Evolutionary conservation across 768 basidiomycete genomes (phyloP).

Genomic region (Imleria badia): DNA sequence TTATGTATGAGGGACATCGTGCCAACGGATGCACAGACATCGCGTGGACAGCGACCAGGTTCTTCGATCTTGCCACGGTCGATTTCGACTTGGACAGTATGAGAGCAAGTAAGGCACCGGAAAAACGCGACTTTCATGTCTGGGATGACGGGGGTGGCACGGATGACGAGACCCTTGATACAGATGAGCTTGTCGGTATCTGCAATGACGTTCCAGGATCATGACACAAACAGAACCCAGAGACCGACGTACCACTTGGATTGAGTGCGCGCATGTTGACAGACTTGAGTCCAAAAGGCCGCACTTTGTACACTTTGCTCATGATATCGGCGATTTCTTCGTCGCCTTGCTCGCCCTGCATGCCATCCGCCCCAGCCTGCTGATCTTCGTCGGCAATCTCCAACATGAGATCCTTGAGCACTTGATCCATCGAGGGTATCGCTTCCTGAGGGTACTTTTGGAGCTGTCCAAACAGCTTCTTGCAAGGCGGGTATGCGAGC

Average conservation of each 20-base stretch:
- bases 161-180: conserved; percentile 96
- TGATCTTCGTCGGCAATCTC: conserved; percentile 84
- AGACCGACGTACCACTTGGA: conserved; percentile 65
- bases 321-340: conserved; percentile 89
- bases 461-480: conserved; percentile 82
- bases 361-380: conserved; percentile 65
- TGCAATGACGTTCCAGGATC: conserved; percentile 30
- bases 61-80: conserved; percentile 98
- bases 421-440: conserved; percentile 95
- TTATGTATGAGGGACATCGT: conserved; percentile 97
- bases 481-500: conserved; percentile 78
- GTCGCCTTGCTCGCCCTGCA: conserved; percentile 73
- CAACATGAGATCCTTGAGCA: conserved; percentile 90
- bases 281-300: conserved; percentile 81
- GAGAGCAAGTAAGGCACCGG: conserved; percentile 92
- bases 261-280: conserved; percentile 96
- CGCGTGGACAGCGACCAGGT: conserved; percentile 87
- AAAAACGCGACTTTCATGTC: conserved; percentile 99
- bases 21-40: conserved; percentile 84
- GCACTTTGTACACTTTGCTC: conserved; percentile 85
- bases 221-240: background rate
- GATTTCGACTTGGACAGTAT: conserved; percentile 96
- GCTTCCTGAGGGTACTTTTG: conserved; percentile 96
- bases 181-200: conserved; percentile 98
- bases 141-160: conserved; percentile 95